Conservation (phyloP, 2,329 filamentous ascomycete genomes). For the Aspergillus fumigatus region DNA sequence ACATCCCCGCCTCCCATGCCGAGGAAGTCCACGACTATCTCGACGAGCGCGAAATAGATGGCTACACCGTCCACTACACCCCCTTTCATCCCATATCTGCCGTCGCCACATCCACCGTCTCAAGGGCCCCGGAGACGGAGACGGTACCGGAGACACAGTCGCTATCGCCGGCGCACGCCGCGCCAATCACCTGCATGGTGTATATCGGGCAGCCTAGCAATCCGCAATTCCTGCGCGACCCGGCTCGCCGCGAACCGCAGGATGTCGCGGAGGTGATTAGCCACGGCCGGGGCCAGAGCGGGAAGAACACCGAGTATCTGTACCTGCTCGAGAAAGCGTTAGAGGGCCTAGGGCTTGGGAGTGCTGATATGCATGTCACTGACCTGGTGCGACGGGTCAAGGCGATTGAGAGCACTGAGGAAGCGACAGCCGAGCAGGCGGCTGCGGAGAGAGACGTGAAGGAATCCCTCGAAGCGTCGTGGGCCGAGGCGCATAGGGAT, state of each 20-base stretch:
- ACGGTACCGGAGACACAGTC: constrained; percentile 1
- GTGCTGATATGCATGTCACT: constrained; percentile 76
- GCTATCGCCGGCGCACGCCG: not conserved
- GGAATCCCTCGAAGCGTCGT: constrained; percentile 19
- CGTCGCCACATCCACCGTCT: constrained; percentile 5
- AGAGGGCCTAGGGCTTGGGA: constrained; percentile 66
- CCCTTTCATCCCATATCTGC: constrained; percentile 64
- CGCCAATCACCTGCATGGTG: constrained; percentile 61
- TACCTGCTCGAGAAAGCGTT: constrained; percentile 74
- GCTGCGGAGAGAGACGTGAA: constrained; percentile 27
- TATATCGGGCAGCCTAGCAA: constrained; percentile 95
- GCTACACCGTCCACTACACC: constrained; percentile 89
- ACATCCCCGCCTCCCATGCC: constrained; percentile 68
- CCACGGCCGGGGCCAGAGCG: constrained; percentile 73
- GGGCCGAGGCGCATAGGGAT: constrained; percentile 7
- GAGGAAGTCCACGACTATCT: constrained; percentile 83
- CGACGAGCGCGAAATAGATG: constrained; percentile 95
- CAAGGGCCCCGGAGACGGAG: constrained; percentile 1
- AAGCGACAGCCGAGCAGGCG: constrained; percentile 27
- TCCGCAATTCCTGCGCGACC: constrained; percentile 69
- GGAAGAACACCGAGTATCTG: constrained; percentile 85
- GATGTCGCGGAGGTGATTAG: constrained; percentile 76
- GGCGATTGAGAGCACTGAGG: constrained; percentile 49
- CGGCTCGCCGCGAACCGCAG: constrained; percentile 65
- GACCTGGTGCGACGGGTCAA: constrained; percentile 73